A percentile compares a stretch with the other conserved stretches of the same genome.
Conservation (phyloP, 202 grass and related monocot genomes). For the Setaria italica region DNA sequence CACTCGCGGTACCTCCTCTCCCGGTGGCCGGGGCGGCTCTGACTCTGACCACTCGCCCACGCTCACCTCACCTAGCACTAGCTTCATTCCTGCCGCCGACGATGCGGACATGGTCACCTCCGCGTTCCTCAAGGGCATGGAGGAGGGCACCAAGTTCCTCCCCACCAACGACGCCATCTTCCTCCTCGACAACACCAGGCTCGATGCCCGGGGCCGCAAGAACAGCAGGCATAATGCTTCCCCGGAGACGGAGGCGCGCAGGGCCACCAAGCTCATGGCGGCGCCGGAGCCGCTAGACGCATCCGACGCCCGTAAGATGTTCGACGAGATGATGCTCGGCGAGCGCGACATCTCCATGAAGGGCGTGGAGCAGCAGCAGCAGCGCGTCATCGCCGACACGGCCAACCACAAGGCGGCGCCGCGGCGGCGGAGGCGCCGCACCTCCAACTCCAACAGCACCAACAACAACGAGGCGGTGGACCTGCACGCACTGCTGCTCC, state of each 20-base stretch:
- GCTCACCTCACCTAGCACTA: too few species aligned
- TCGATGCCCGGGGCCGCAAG: slow-evolving; percentile 20
- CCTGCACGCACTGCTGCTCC: slow-evolving; percentile 60
- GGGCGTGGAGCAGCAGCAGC: slow-evolving; percentile 28
- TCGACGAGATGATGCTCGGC: slow-evolving; percentile 47
- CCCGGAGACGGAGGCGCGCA: slow-evolving; percentile 29
- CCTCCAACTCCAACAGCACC: neutral
- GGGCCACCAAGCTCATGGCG: slow-evolving; percentile 34
- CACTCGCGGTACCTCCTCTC: too few species aligned
- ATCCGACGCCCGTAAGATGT: slow-evolving; percentile 9
- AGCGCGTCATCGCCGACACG: neutral
- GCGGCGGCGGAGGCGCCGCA: neutral
- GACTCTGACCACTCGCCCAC: neutral
- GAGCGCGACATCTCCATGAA: slow-evolving; percentile 6
- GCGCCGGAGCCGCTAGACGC: neutral
- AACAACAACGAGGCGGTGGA: slow-evolving; percentile 31
- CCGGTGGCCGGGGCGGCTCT: neutral
- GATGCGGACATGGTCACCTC: slow-evolving; percentile 25
- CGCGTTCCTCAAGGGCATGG: slow-evolving; percentile 50
- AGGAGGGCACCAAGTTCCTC: slow-evolving; percentile 57
- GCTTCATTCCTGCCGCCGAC: too few species aligned
- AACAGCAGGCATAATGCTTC: neutral
- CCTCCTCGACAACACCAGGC: neutral
- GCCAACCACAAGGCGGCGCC: neutral
- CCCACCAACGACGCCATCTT: neutral